phyloP scores from a whole-genome alignment of 768 basidiomycete species.

The Cystofilobasidium capitatum region DNA sequence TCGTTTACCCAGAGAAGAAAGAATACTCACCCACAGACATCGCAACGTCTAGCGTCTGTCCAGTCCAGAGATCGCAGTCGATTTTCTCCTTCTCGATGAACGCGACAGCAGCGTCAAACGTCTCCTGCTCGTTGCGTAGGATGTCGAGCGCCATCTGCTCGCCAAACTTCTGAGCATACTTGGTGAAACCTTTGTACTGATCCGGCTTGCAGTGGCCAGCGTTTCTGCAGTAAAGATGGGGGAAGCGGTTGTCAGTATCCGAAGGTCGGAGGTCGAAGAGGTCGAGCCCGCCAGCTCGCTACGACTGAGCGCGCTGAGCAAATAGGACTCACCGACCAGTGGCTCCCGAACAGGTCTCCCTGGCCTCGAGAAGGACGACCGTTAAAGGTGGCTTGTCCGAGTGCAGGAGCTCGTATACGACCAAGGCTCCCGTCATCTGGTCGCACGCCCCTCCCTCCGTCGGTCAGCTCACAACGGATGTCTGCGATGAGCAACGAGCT shows the following conservation, averaged over 20 bases:
- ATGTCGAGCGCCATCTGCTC: conserved; percentile 29
- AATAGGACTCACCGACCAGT: conserved; percentile 3
- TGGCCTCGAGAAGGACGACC: conserved; percentile 1
- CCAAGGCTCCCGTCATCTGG: neutral
- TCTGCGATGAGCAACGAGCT: neutral
- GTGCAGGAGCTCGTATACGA: conserved; percentile 8
- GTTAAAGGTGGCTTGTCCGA: neutral
- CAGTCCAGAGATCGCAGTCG: conserved; percentile 33
- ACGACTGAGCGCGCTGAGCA: neutral
- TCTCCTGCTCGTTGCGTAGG: conserved; percentile 30
- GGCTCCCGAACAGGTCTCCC: neutral
- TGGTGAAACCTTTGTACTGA: conserved; percentile 29
- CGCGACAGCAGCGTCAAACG: conserved; percentile 28
- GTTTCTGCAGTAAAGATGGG: neutral
- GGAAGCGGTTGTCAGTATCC: neutral
- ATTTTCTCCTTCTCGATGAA: conserved; percentile 30
- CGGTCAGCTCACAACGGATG: neutral
- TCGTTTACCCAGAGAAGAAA: neutral
- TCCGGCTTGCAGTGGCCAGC: conserved; percentile 30
- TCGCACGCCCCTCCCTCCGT: too few species aligned
- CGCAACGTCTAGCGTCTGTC: conserved; percentile 29
- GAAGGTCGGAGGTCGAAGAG: neutral
- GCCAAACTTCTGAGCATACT: conserved; percentile 27
- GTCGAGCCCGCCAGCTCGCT: neutral
- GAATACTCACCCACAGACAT: neutral